Evolutionary conservation across 441 rosid species (phyloP), one percentile per base, ranked within the genome.

Genomic region (Jatropha multifida): DNA sequence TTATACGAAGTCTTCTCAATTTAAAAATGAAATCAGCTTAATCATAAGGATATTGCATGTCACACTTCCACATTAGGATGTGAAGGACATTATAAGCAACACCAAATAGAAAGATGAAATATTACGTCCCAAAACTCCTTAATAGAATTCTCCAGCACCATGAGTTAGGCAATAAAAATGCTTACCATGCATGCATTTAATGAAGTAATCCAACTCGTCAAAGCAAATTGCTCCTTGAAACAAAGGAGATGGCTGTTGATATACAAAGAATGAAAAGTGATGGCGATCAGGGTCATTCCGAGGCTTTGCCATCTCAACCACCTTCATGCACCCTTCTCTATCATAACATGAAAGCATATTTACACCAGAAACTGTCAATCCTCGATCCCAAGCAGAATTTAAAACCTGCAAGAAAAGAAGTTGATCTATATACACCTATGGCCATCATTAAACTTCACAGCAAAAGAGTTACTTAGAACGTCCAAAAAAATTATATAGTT

Each of bases 141-240:
- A 32, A 60, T 23, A 32, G 32, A 41, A 65, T 27, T 71, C 12
- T 44, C 10, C 17, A 46, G 26, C 4, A 55, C 62, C 4, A 32
- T 27, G n/a, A 17, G 61, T 11, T 23, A 52, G 70, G 27, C 40
- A 10, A 51, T 20, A 2, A 51, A 73, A 73, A 38, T 73, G 66
- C 87, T 81, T 85, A 94, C 98, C 99, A 75, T 96, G 99, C 89
- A 96, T 87, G 81, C 90, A 87, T 80, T 90, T 93, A 80, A 94
- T 86, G 71, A 94, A 94, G 14, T 79, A 86, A 59, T 90, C 94
- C 55, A 96, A 87, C 80, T 96, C 97, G 17, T 87, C 78, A 77
- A 94, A 81, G 90, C 89, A 91, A 77, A 88, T 83, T 63, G 86
- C 88, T 80, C 92, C 90, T 83, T 91, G 94, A 87, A 88, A 76